Evolutionary conservation across 2,329 filamentous ascomycete species (phyloP), one percentile per base, ranked within the genome.

Genomic region (Emmonsiellopsis sp.): DNA sequence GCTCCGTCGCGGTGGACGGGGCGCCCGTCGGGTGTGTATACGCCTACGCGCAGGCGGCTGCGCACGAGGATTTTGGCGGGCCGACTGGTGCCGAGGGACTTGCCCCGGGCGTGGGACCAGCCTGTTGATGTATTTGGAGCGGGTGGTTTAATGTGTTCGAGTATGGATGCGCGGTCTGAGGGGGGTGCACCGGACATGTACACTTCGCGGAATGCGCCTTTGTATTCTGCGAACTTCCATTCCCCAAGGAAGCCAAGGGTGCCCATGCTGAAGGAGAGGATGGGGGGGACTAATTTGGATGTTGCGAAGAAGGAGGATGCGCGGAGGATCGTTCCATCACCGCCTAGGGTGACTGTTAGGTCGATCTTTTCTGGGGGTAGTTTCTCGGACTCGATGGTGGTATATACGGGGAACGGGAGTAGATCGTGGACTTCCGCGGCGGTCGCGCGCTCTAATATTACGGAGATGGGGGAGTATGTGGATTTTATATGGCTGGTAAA

Each of bases 201-300:
- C 51, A 93, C 89, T 66, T 96, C 89, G 48, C 89, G 78, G 74
- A 94, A 95, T 0, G 93, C 93, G 48, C 88, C 81, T 71, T 95
- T 95, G 73, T 94, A 89, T 63, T 97, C 91, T 6, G 79, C 78
- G 67, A 97, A 97, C 63, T 93, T 94, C 91, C 92, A 98, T 70
- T 97, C 92, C 13, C 92, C 91, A 7, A 98, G 74, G 61, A 98
- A 98, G 0, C 93, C 93, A 0, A 98, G 75, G 0, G 92, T 94
- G 5, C 93, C 93, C 89, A 98, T 96, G 67, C 90, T 95, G 66
- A 98, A 98, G 1, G 89, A 90, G 7, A 98, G 76, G 35, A 98
- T 87, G 0, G 93, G 93, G 0, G 93, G 93, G 0, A 98, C 92
- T 43, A 83, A 83, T 2, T 80, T 77, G 44, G 87, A 84, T 38